Percentiles rank a stretch among this genome's conserved stretches.
Evolutionary conservation across 495 filamentous ascomycete genomes (phyloP).

Genomic region (Cercophora sp.): DNA sequence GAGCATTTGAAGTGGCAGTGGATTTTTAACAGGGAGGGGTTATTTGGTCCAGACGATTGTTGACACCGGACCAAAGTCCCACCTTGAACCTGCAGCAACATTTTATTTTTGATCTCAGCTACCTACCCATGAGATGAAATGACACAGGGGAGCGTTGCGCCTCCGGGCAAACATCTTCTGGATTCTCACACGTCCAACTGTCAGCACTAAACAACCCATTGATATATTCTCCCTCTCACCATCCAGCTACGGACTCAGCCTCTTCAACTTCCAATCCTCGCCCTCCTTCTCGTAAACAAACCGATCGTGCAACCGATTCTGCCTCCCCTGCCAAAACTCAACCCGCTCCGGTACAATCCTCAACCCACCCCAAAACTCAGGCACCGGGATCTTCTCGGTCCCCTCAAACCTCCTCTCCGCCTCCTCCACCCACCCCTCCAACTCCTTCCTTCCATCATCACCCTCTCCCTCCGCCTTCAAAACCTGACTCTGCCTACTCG

Average conservation of each 20-base stretch:
- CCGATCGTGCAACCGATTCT: slow-evolving; percentile 86
- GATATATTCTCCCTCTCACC: slow-evolving; percentile 10
- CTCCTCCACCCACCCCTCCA: slow-evolving; percentile 67
- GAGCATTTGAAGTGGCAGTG: too few relatives aligned
- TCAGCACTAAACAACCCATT: too few relatives aligned
- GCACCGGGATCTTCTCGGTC: slow-evolving; percentile 75
- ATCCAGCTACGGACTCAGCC: slow-evolving; percentile 64
- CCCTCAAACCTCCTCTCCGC: slow-evolving; percentile 69
- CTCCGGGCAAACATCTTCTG: too few relatives aligned
- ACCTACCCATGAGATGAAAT: too few relatives aligned
- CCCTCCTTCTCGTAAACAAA: slow-evolving; percentile 65
- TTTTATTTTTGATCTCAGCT: too few relatives aligned
- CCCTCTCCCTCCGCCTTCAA: slow-evolving; percentile 44
- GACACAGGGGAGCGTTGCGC: too few relatives aligned
- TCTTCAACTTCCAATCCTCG: slow-evolving; percentile 52
- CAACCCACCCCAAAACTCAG: slow-evolving; percentile 91
- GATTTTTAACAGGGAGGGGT: too few relatives aligned
- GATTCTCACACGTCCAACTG: too few relatives aligned
- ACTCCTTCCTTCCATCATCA: slow-evolving; percentile 59
- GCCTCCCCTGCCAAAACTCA: slow-evolving; percentile 93
- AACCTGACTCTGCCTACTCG: slow-evolving; percentile 78
- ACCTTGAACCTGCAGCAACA: too few relatives aligned
- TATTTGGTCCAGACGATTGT: too few relatives aligned
- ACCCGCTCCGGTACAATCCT: slow-evolving; percentile 79
- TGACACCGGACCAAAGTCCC: too few relatives aligned